Evolutionary conservation across 2,329 filamentous ascomycete species (phyloP), one percentile per base, ranked within the genome.

Genomic region (Trichoderma asperellum): DNA sequence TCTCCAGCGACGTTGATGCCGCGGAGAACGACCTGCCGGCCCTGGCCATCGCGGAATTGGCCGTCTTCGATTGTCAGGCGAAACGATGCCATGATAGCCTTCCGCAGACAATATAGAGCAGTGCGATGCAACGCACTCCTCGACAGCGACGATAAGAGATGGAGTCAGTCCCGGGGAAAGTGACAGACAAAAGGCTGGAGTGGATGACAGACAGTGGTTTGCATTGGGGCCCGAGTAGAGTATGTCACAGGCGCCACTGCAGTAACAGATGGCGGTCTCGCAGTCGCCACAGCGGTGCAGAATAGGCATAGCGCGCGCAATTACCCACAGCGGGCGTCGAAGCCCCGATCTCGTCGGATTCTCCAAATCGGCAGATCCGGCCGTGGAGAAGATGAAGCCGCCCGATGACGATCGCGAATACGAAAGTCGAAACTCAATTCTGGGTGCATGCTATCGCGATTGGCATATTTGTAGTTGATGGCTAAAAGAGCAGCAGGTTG

Each of bases 1-100:
- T 98, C 95, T 72, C 89, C 93, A 47, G 94, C 94, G 72, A 96
- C 88, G 77, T 99, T 99, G 83, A 99, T 97, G 73, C 96, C 96
- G 72, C 96, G 90, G 56, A 99, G 85, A 2, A 93, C 91, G 68
- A 99, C 88, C 81, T 98, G 92, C 71, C 96, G 91, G 73, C 94
- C 91, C 73, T 93, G 83, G 16, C 84, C 79, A 79, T 99, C 96
- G 71, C 92, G 89, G 81, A 99, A 97, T 73, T 89, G 89, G 71
- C 89, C 89, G 73, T 96, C 91, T 76, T 97, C 93, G 75, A 99
- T 95, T 29, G 88, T 89, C 62, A 99, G 85, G 65, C 92, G 90
- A 64, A 95, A 87, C 27, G 88, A 84, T 71, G 91, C 84, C 93
- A 97, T 97, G 73, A 27, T 60, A 58, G 12, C 35, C 57, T 29